phyloP scores from a whole-genome alignment of 768 basidiomycete genomes.

The Crassisporium funariophilum region DNA sequence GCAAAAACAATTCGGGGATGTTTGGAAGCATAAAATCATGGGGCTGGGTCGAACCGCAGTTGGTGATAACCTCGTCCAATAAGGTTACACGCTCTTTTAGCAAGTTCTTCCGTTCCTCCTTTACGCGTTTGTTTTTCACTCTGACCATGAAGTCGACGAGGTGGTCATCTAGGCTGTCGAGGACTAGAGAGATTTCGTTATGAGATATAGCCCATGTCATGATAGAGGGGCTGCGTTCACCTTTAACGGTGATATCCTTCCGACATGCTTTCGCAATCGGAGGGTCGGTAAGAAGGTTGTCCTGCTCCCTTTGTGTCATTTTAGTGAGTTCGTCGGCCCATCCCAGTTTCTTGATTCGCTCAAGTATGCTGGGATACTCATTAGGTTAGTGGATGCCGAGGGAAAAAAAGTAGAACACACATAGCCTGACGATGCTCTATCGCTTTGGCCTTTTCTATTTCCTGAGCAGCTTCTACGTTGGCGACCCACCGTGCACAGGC shows the following conservation, averaged over 20 bases:
- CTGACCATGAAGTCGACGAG: background rate
- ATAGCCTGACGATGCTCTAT: slow-evolving; percentile 1
- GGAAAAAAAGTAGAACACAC: slow-evolving; percentile 3
- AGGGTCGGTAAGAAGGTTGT: background rate
- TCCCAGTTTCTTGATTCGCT: slow-evolving; percentile 5
- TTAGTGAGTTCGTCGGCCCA: slow-evolving; percentile 13
- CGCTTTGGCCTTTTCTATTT: background rate
- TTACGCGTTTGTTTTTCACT: background rate
- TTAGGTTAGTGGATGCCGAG: background rate
- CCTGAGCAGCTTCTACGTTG: background rate
- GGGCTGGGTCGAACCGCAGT: slow-evolving; percentile 1
- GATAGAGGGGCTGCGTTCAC: too few relatives aligned
- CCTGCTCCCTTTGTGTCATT: background rate
- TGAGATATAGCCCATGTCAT: background rate
- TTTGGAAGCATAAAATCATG: slow-evolving; percentile 5
- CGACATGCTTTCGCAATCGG: slow-evolving; percentile 5
- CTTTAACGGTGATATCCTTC: slow-evolving; percentile 11
- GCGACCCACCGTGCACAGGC: slow-evolving; percentile 1
- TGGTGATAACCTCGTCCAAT: background rate
- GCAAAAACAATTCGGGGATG: slow-evolving; percentile 3
- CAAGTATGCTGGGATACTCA: slow-evolving; percentile 6
- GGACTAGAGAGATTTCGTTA: background rate
- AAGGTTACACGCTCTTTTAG: background rate
- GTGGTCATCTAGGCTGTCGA: background rate
- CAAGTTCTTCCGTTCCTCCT: background rate